phyloP scores from a whole-genome alignment of 768 basidiomycete genomes.

The Pholiota molesta region DNA sequence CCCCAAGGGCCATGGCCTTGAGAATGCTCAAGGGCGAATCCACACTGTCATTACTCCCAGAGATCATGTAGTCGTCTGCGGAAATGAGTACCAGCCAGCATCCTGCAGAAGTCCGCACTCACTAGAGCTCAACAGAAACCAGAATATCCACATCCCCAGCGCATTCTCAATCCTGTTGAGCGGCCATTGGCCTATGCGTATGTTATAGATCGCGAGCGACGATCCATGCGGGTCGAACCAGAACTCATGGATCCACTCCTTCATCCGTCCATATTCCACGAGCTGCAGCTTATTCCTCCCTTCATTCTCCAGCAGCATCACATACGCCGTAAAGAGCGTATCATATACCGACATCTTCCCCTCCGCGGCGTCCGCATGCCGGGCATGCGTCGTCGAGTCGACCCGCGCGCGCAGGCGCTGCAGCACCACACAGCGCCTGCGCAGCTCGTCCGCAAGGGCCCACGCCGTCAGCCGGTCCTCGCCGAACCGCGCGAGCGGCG shows the following conservation, averaged over 20 bases:
- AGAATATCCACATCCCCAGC: constrained; percentile 79
- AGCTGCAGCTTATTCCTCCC: constrained; percentile 73
- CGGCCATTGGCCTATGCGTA: constrained; percentile 59
- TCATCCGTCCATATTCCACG: constrained; percentile 65
- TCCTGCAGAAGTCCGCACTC: constrained; percentile 22
- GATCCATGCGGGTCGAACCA: constrained; percentile 66
- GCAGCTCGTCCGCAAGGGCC: constrained; percentile 63
- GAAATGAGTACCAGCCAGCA: background rate
- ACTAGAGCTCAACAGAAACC: constrained; percentile 71
- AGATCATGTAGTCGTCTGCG: constrained; percentile 48
- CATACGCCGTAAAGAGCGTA: constrained; percentile 68
- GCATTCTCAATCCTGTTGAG: constrained; percentile 51
- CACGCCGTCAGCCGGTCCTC: constrained; percentile 38
- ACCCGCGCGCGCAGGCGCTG: constrained; percentile 53
- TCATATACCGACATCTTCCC: constrained; percentile 36
- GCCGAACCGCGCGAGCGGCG: constrained; percentile 54
- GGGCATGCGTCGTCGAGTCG: constrained; percentile 34
- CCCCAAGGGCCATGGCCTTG: constrained; percentile 67
- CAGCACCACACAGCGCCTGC: constrained; percentile 59
- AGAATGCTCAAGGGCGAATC: constrained; percentile 53
- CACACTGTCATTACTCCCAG: constrained; percentile 36
- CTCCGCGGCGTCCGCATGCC: constrained; percentile 27
- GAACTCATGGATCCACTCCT: constrained; percentile 65
- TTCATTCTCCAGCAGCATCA: constrained; percentile 84
- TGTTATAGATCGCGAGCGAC: constrained; percentile 46